Conservation (phyloP, 2,329 filamentous ascomycete species). For the Ascochyta rabiei region DNA sequence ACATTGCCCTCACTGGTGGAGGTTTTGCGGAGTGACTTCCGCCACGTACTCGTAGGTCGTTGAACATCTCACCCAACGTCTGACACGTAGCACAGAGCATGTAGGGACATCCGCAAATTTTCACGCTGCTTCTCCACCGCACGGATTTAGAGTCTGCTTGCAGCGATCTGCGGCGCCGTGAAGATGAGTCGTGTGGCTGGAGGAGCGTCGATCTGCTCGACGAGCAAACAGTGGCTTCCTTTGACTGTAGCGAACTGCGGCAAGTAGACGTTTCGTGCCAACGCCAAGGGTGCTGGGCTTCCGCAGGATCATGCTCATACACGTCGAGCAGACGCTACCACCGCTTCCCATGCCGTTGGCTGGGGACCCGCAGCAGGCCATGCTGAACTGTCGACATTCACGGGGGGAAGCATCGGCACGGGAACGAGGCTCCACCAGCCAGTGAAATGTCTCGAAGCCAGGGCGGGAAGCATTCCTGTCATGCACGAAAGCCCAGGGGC, state of each 20-base stretch:
- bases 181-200: neutral
- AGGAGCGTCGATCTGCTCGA: neutral
- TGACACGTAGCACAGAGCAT: slow-evolving; percentile 17
- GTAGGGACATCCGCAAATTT: slow-evolving; percentile 16
- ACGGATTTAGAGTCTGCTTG: neutral
- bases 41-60: slow-evolving; percentile 2
- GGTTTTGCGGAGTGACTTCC: neutral
- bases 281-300: too few species aligned
- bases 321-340: neutral
- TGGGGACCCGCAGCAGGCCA: neutral
- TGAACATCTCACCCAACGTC: slow-evolving; percentile 2
- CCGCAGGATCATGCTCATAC: neutral
- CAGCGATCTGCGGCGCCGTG: neutral
- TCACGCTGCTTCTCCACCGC: slow-evolving; percentile 9
- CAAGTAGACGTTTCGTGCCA: slow-evolving; percentile 3
- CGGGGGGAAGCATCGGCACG: slow-evolving; percentile 7
- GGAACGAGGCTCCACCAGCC: slow-evolving; percentile 5
- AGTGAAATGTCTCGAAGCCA: neutral
- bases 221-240: neutral
- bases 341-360: neutral
- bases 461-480: slow-evolving; percentile 1
- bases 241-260: neutral
- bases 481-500: slow-evolving; percentile 5
- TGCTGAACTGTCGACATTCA: neutral
- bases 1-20: slow-evolving; percentile 4